Conservation (phyloP, 352 stramenopile genomes). For the Globisporangium barbulae region DNA sequence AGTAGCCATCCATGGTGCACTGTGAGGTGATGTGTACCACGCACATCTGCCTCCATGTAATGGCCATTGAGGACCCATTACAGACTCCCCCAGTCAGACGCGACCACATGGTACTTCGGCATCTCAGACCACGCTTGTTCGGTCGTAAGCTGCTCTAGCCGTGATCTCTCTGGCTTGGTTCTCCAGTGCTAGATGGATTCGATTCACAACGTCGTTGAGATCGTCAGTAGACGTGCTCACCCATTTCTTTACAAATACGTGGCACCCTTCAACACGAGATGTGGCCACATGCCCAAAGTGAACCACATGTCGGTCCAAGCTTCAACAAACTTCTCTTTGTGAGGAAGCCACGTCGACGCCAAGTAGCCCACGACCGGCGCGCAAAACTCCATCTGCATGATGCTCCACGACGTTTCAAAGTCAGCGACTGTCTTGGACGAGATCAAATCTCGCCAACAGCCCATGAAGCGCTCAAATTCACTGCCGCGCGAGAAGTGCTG, state of each 20-base stretch:
- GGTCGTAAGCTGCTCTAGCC: background rate
- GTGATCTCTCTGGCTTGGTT: background rate
- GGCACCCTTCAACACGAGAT: conserved; percentile 1
- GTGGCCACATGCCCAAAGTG: background rate
- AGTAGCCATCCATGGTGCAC: no score
- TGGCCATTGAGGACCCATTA: no score
- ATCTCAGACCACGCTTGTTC: background rate
- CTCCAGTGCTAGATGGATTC: conserved; percentile 2
- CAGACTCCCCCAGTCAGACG: conserved; percentile 1
- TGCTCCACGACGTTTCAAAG: conserved; percentile 1
- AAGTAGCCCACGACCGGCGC: background rate
- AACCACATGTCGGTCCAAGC: background rate
- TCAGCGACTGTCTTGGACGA: conserved; percentile 1
- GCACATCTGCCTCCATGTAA: no score
- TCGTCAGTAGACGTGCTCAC: conserved; percentile 1
- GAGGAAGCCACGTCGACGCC: background rate
- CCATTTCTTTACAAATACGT: background rate
- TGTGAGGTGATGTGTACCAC: no score
- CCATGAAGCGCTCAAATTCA: conserved; percentile 1
- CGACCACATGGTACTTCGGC: background rate
- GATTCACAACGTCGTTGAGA: background rate
- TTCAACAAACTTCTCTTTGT: conserved; percentile 4
- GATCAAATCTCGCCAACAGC: conserved; percentile 3
- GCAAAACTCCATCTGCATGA: background rate
- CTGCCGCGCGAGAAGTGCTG: background rate